phyloP scores from a whole-genome alignment of 1,284 basidiomycete species.

The Athelia sp. region DNA sequence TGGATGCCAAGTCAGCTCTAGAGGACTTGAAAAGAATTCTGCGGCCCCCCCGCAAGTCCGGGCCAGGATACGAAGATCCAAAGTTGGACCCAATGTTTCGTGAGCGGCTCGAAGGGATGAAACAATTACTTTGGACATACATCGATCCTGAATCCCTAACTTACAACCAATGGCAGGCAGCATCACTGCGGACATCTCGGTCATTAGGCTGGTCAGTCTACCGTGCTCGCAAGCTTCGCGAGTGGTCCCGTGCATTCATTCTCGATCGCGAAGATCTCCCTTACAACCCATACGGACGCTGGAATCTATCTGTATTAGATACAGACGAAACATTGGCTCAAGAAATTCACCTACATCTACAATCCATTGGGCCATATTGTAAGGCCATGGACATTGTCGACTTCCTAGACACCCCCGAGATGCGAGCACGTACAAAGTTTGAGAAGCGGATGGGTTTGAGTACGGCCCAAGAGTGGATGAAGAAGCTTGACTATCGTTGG shows the following conservation, averaged over 20 bases:
- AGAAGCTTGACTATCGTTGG: constrained; percentile 18
- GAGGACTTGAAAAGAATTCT: neutral
- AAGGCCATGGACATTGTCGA: constrained; percentile 19
- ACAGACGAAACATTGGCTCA: constrained; percentile 23
- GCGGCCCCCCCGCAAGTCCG: neutral
- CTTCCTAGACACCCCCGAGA: constrained; percentile 15
- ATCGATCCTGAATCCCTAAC: neutral
- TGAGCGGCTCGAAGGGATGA: neutral
- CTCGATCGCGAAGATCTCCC: constrained; percentile 14
- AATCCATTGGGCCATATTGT: constrained; percentile 19
- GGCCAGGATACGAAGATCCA: neutral
- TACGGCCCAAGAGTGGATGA: constrained; percentile 21
- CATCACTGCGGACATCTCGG: neutral
- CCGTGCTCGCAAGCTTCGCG: constrained; percentile 7
- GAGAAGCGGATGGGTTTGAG: constrained; percentile 16
- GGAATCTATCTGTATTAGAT: constrained; percentile 15
- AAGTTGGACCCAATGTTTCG: neutral
- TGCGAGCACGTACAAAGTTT: constrained; percentile 8
- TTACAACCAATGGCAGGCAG: neutral
- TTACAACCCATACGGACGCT: constrained; percentile 9
- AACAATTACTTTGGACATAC: neutral
- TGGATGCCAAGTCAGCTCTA: neutral
- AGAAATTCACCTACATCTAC: constrained; percentile 22
- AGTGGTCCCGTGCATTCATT: constrained; percentile 15
- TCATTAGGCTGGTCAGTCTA: neutral